phyloP scores from a whole-genome alignment of 208 protist species.

The Trypanosomatidae sp. region DNA sequence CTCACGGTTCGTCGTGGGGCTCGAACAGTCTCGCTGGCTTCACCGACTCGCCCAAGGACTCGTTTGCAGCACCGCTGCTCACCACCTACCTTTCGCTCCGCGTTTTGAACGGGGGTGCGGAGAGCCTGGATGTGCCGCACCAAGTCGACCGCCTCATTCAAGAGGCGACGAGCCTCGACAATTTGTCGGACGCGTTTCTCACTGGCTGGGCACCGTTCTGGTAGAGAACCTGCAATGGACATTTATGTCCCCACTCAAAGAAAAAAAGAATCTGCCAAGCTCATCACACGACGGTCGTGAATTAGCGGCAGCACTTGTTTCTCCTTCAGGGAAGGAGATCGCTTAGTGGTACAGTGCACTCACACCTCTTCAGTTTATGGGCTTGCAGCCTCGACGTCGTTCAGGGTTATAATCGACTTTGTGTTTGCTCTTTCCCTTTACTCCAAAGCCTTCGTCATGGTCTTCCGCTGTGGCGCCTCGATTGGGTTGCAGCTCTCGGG shows the following conservation, averaged over 20 bases:
- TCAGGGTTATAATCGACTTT: background rate
- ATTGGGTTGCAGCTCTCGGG: background rate
- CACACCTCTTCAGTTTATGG: background rate
- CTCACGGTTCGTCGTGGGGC: constrained; percentile 46
- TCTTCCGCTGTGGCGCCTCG: background rate
- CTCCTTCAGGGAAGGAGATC: background rate
- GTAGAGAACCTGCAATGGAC: constrained; percentile 30
- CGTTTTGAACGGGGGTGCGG: constrained; percentile 43
- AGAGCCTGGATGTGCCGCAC: constrained; percentile 72
- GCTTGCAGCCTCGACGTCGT: background rate
- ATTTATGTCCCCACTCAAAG: background rate
- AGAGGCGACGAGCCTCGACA: constrained; percentile 88
- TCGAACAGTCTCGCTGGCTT: constrained; percentile 41
- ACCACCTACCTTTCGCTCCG: constrained; percentile 81
- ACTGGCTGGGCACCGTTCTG: constrained; percentile 92
- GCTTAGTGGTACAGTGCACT: background rate
- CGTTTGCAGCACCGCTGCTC: constrained; percentile 46
- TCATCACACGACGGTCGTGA: background rate
- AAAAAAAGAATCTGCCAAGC: background rate
- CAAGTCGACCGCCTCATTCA: constrained; percentile 92
- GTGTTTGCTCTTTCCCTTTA: background rate
- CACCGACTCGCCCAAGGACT: constrained; percentile 44
- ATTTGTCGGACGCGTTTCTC: constrained; percentile 88
- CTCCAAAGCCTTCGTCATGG: background rate
- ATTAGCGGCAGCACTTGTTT: background rate